Evolutionary conservation across 2,329 filamentous ascomycete genomes (phyloP).

Genomic region (Amauroascus verrucosus): DNA sequence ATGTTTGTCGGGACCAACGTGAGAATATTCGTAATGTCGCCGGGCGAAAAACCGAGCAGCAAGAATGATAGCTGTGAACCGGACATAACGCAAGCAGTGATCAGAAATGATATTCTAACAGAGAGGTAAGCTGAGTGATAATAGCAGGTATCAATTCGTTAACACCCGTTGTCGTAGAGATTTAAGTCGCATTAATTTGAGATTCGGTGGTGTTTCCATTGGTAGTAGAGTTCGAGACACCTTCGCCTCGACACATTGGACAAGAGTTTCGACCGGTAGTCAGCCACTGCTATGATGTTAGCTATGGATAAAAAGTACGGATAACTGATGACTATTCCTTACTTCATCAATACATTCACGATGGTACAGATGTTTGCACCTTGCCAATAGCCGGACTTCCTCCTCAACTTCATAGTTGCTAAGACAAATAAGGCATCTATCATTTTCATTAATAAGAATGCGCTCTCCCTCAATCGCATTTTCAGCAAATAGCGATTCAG

Average conservation of each 20-base stretch:
- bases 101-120: not conserved
- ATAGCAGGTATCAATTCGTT: not conserved
- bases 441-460: slow-evolving; percentile 34
- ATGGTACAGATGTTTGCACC: slow-evolving; percentile 58
- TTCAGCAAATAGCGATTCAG: slow-evolving; percentile 39
- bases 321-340: slow-evolving; percentile 19
- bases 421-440: slow-evolving; percentile 57
- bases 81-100: not conserved
- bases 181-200: not conserved
- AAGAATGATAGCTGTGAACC: not conserved
- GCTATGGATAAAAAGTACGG: not conserved
- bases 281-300: slow-evolving; percentile 46
- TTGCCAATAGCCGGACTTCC: slow-evolving; percentile 49
- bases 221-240: slow-evolving; percentile 40
- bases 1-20: not conserved
- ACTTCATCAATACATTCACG: slow-evolving; percentile 61
- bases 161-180: not conserved
- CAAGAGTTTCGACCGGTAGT: slow-evolving; percentile 57
- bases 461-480: slow-evolving; percentile 31
- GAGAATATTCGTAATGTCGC: not conserved
- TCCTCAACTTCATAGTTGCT: slow-evolving; percentile 55
- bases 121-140: not conserved
- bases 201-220: slow-evolving; percentile 1
- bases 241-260: slow-evolving; percentile 50
- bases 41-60: not conserved